Evolutionary conservation across 148 eudicot species (phyloP), one percentile per base, ranked within the genome.

Genomic region (Mesembryanthemum crystallinum): DNA sequence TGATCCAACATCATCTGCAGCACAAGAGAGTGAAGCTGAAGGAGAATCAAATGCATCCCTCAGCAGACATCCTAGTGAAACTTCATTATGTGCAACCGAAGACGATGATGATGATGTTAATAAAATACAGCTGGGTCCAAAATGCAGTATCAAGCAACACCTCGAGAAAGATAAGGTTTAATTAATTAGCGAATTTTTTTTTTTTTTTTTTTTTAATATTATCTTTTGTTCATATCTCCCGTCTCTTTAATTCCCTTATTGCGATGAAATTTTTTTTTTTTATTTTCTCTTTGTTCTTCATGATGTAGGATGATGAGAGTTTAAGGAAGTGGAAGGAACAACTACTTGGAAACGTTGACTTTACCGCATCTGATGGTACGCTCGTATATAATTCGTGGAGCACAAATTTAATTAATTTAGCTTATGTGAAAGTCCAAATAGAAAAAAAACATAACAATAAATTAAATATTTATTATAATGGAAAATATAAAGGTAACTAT

Each of bases 321-420:
- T 79, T 90, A 76, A 90, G 94, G 81, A 87, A 90, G 80, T 90
- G 94, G 94, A 90, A 90, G 77, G 89, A 90, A 47, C 94, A 89
- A 81, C 89, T 89, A 64, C 88, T 90, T 21, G 92, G 92, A 63
- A 74, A 90, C 73, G 92, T 90, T 66, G 90, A 90, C 74, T 85
- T 82, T 64, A 42, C 63, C 37, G 60, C 87, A 3, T 77, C 69
- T 59, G 92, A 76, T 83, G 92, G 95, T 89, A 9, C 8, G 13
- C 13, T 8, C 49, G 8, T 43, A 43, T 43, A 43, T 43, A 4
- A 43, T 43, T 43, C n/a, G n/a, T n/a, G n/a, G n/a, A n/a, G n/a
- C 4, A 35, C 39, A 35, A 35, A 35, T 35, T 35, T 35, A 35
- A 35, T 35, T 2, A 35, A 35, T 35, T 35, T 6, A 35, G 39